These are phyloP conservation scores for Diaporthe aspalathi DNA, from an alignment of 2,329 filamentous ascomycete genomes.

Conservation along the genomic window DNA sequence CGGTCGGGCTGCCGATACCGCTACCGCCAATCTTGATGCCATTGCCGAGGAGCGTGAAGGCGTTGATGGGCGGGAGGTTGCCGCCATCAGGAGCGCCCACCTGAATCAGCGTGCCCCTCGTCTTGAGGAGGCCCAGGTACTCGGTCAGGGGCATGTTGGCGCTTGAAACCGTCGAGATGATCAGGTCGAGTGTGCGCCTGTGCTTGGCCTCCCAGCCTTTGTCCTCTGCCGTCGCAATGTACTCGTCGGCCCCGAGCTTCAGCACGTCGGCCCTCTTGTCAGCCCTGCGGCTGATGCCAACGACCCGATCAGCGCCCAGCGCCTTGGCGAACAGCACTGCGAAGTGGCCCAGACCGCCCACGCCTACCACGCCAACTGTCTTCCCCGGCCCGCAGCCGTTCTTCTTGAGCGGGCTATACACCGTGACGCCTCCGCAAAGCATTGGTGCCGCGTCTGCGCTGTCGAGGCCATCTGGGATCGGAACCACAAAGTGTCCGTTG, in stretches of 20 bases:
- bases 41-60: slow-evolving; percentile 68
- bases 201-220: slow-evolving; percentile 65
- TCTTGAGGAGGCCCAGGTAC: slow-evolving; percentile 71
- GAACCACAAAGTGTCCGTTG: slow-evolving; percentile 57
- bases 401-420: slow-evolving; percentile 70
- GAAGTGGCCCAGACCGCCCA: slow-evolving; percentile 77
- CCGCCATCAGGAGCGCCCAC: slow-evolving; percentile 70
- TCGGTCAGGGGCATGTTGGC: slow-evolving; percentile 66
- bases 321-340: slow-evolving; percentile 76
- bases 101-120: slow-evolving; percentile 72
- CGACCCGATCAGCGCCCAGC: slow-evolving; percentile 68
- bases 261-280: slow-evolving; percentile 65
- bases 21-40: slow-evolving; percentile 60
- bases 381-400: slow-evolving; percentile 75
- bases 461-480: slow-evolving; percentile 55
- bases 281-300: slow-evolving; percentile 65
- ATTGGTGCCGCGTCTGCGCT: slow-evolving; percentile 65
- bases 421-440: slow-evolving; percentile 76
- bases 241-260: slow-evolving; percentile 67
- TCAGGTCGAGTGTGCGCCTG: slow-evolving; percentile 63
- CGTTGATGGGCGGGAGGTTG: slow-evolving; percentile 56
- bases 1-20: slow-evolving; percentile 56
- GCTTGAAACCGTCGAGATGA: slow-evolving; percentile 65
- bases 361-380: slow-evolving; percentile 73
- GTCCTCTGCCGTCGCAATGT: slow-evolving; percentile 56